A percentile compares a stretch with the other conserved stretches of the same genome.
Evolutionary conservation across 2,329 filamentous ascomycete species (phyloP).

Genomic region (Mycosphaerella sp.): DNA sequence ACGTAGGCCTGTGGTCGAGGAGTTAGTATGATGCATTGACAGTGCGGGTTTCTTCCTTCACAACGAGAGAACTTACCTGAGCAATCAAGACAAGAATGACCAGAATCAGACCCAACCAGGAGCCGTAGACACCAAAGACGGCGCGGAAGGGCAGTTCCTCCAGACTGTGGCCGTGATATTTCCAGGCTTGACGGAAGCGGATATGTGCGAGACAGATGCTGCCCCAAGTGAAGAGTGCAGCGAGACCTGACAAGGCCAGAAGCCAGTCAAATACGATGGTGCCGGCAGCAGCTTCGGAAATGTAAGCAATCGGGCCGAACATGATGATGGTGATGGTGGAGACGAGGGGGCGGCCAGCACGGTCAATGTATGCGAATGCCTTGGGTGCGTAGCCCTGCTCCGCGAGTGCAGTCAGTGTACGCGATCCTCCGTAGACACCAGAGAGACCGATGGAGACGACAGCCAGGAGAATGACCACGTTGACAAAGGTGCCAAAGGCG

Average conservation of each 20-base stretch:
- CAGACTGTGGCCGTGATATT: slow-evolving; percentile 55
- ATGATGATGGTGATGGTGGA: slow-evolving; percentile 40
- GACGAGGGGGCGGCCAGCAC: slow-evolving; percentile 53
- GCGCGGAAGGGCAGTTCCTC: slow-evolving; percentile 75
- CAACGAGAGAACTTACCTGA: slow-evolving; percentile 42
- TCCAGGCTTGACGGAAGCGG: slow-evolving; percentile 59
- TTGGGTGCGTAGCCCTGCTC: slow-evolving; percentile 62
- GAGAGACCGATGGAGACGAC: slow-evolving; percentile 69
- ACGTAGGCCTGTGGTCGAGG: slow-evolving; percentile 40
- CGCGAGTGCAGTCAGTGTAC: slow-evolving; percentile 81
- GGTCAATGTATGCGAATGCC: slow-evolving; percentile 56
- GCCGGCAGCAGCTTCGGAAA: slow-evolving; percentile 46
- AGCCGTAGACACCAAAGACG: slow-evolving; percentile 71
- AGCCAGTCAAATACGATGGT: slow-evolving; percentile 57
- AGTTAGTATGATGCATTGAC: not conserved
- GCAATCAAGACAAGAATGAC: slow-evolving; percentile 71
- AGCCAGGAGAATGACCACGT: slow-evolving; percentile 85
- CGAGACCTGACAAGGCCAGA: slow-evolving; percentile 64
- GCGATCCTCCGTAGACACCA: slow-evolving; percentile 82
- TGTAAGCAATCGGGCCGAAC: slow-evolving; percentile 56
- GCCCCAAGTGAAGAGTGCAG: slow-evolving; percentile 70
- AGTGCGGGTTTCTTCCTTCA: no score
- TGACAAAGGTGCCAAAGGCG: slow-evolving; percentile 82
- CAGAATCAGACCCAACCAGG: slow-evolving; percentile 70
- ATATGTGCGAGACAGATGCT: slow-evolving; percentile 61